Evolutionary conservation across 768 basidiomycete species (phyloP).

Genomic region (Lactarius pseudohatsudake): DNA sequence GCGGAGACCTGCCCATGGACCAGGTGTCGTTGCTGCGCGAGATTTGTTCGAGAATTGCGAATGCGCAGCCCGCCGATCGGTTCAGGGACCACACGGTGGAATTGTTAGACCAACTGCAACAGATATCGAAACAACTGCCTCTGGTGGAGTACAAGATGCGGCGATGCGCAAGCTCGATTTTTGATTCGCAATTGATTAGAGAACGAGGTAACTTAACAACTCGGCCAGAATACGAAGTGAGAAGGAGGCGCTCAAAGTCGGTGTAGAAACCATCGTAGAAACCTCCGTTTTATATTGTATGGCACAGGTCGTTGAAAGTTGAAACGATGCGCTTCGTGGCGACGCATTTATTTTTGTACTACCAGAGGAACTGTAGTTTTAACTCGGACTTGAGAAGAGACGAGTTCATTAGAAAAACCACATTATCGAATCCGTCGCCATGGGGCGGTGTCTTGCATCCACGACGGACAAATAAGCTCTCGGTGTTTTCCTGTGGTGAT

Average conservation of each 20-base stretch:
- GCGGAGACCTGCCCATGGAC: background rate
- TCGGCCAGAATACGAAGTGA: background rate
- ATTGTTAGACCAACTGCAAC: background rate
- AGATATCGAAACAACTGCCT: background rate
- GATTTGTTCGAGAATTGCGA: background rate
- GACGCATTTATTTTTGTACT: no score
- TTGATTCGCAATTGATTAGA: background rate
- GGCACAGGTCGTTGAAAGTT: no score
- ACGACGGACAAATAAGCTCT: no score
- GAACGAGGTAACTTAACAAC: background rate
- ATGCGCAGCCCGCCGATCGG: background rate
- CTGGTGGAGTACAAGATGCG: background rate
- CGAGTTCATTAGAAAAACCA: no score
- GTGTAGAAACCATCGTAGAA: background rate
- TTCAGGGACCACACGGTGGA: background rate
- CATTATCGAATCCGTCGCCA: no score
- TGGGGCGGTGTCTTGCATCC: no score
- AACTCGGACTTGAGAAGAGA: no score
- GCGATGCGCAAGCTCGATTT: background rate
- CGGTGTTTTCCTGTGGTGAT: no score
- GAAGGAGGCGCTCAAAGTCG: background rate
- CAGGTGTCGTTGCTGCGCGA: background rate
- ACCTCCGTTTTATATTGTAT: background rate
- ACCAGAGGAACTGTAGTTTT: no score
- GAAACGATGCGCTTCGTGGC: no score